phyloP scores from a whole-genome alignment of 148 eudicot species.

The Camellia lanceoleosa region DNA sequence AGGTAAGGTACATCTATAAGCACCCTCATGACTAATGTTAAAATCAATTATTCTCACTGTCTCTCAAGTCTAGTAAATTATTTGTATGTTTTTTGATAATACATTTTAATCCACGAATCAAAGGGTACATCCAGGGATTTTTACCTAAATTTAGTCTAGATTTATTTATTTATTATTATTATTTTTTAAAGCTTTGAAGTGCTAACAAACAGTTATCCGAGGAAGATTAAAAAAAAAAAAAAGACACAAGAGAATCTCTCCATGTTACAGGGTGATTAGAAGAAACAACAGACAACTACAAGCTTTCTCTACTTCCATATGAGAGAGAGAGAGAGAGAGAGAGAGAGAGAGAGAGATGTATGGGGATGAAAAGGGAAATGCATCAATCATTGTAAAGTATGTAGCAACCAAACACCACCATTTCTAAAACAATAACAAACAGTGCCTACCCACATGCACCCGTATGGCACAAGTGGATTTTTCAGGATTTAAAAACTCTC shows the following conservation, averaged over 20 bases:
- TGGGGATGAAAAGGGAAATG: neutral
- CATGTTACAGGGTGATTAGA: neutral
- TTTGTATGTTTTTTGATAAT: too few relatives aligned
- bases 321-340: neutral
- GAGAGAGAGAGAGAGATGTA: neutral
- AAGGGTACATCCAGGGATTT: too few relatives aligned
- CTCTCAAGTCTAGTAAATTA: too few relatives aligned
- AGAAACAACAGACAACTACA: neutral
- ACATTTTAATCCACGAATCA: too few relatives aligned
- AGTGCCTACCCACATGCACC: neutral
- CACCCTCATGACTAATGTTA: too few relatives aligned
- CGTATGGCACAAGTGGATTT: neutral
- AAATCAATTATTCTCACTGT: too few relatives aligned
- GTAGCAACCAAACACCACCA: constrained; percentile 6
- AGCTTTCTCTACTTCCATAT: neutral
- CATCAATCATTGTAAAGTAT: neutral
- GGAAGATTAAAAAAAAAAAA: neutral
- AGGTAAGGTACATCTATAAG: too few relatives aligned
- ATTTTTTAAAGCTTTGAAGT: neutral
- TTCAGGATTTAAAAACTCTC: neutral
- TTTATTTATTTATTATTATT: too few relatives aligned
- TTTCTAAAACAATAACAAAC: neutral
- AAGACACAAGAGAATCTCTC: neutral
- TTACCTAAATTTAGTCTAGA: too few relatives aligned
- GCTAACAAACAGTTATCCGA: neutral